These are phyloP conservation scores for Capsaspora owczarzaki DNA, from an alignment of 78 protist species.

Conservation along the genomic window DNA sequence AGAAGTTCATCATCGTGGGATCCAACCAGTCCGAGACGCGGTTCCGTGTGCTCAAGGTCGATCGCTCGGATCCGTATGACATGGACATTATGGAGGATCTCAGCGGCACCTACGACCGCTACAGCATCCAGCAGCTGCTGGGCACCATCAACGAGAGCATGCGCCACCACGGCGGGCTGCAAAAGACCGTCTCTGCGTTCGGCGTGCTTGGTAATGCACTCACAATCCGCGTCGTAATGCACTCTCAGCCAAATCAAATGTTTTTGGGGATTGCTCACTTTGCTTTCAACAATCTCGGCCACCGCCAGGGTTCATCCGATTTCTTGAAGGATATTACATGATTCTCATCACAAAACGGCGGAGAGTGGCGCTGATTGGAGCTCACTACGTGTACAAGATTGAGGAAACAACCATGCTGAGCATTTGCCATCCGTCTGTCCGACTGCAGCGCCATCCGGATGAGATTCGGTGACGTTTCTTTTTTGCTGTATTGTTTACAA, in stretches of 20 bases:
- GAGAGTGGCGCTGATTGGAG: slow-evolving; percentile 72
- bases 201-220: background rate
- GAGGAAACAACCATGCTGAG: slow-evolving; percentile 42
- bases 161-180: background rate
- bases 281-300: too few species aligned
- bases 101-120: background rate
- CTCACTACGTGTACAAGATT: slow-evolving; percentile 65
- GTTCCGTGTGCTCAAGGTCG: slow-evolving; percentile 4
- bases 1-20: background rate
- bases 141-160: background rate
- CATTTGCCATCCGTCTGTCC: slow-evolving; percentile 15
- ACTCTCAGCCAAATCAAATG: too few species aligned
- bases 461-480: background rate
- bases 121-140: background rate
- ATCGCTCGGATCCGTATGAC: background rate
- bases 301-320: slow-evolving; percentile 68
- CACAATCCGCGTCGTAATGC: too few species aligned
- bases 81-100: background rate
- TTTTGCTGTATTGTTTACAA: background rate
- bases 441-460: background rate
- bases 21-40: background rate
- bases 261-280: too few species aligned
- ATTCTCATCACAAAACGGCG: slow-evolving; percentile 62
- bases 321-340: slow-evolving; percentile 79
- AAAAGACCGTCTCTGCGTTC: background rate